Percentiles rank a stretch among this genome's conserved stretches.
Conservation (phyloP, 1,139 yeast genomes). For the Sugiyamaella japonica region DNA sequence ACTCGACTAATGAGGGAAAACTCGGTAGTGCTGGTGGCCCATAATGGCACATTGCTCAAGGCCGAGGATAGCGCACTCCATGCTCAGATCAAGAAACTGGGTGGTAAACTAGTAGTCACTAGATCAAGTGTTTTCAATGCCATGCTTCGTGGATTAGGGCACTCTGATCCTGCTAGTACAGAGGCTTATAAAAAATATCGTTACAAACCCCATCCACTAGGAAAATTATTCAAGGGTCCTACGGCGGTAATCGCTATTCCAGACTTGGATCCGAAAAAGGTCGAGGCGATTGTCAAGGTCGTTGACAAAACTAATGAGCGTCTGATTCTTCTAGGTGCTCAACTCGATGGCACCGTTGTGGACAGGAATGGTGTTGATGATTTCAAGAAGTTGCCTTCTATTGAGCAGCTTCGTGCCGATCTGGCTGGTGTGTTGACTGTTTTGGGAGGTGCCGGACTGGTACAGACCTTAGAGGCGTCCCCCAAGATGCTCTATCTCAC, state of each 20-base stretch:
- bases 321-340: conserved; percentile 81
- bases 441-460: conserved; percentile 87
- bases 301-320: conserved; percentile 68
- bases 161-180: conserved; percentile 71
- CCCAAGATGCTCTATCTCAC: conserved; percentile 70
- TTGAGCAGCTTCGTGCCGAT: conserved; percentile 73
- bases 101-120: conserved; percentile 66
- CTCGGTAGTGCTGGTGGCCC: conserved; percentile 71
- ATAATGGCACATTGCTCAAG: conserved; percentile 77
- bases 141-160: conserved; percentile 68
- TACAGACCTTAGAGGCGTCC: conserved; percentile 71
- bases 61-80: conserved; percentile 66
- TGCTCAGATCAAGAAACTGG: conserved; percentile 58
- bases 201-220: conserved; percentile 56
- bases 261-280: conserved; percentile 66
- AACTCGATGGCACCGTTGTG: conserved; percentile 61
- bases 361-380: conserved; percentile 54
- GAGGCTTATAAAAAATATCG: conserved; percentile 49
- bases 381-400: conserved; percentile 72
- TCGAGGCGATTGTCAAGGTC: conserved; percentile 60
- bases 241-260: conserved; percentile 76
- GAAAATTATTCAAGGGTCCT: conserved; percentile 75
- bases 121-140: conserved; percentile 71
- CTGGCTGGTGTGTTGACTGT: conserved; percentile 81
- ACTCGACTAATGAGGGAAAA: conserved; percentile 65